Base-by-base conservation (phyloP, 2,329 filamentous ascomycete species). In the Esteya vermicola region DNA sequence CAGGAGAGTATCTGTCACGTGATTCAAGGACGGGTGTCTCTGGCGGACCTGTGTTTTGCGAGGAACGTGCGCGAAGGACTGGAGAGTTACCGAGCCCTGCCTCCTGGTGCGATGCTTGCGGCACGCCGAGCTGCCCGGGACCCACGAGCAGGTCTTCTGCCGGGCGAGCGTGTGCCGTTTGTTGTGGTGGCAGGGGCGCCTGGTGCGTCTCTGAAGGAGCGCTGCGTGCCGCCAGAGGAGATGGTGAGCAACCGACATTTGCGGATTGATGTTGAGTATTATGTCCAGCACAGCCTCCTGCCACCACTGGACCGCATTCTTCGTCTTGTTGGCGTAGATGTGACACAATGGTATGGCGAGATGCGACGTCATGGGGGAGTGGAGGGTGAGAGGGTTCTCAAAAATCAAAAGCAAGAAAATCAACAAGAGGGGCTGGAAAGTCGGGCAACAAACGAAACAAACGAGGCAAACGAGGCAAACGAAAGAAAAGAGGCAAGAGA, bases 21-120 rank as follows among this genome's bases (percentile, higher is more conserved):
- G 50, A 88, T 95, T 82, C 74, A 75, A 45, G 88, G 86, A 35
- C 74, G 76, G 26, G 78, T 98, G 33, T 91, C 85, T 2, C 75
- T 96, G 20, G 86, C 95, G 51, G 91, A 98, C 58, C 95, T 98
- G 57, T 93, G 86, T 57, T 96, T 95, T 55, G 88, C 89, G 1
- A 79, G 77, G 55, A 36, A 39, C 5, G 91, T 96, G 61, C 89
- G 98, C 41, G 33, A 38, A 3, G 85, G 81, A 48, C 67, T 96
- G 2, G 88, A 89, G 13, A 86, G 79, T 0, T 98, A 98, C 59
- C 82, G 80, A 36, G 74, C 76, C 2, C 78, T 83, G 2, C 89
- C 91, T 1, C 82, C 91, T 0, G 91, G 91, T 1, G 93, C 88
- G 1, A 66, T 94, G 36, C 85, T 98, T 50, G 88, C 85, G 41